phyloP scores from a whole-genome alignment of 2,329 filamentous ascomycete genomes.

The Ustulina deusta region DNA sequence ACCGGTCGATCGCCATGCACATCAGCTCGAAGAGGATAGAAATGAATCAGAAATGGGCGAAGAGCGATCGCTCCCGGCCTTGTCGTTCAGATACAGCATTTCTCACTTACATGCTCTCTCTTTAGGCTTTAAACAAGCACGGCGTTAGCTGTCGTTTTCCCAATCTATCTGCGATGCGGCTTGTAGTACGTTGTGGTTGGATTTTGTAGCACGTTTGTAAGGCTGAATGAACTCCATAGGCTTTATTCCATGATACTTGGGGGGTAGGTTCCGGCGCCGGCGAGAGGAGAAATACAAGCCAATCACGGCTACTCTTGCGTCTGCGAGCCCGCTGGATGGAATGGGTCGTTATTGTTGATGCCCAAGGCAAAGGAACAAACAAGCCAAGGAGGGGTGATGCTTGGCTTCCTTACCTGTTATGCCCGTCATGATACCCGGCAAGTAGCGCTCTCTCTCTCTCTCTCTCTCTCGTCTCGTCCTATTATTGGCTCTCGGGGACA shows the following conservation, averaged over 20 bases:
- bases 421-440: neutral
- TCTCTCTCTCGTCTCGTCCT: too few species aligned
- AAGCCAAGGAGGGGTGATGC: neutral
- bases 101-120: neutral
- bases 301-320: neutral
- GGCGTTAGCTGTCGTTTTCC: neutral
- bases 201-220: constrained; percentile 18
- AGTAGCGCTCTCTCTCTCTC: neutral
- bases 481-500: neutral
- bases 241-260: constrained; percentile 7
- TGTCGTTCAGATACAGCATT: neutral
- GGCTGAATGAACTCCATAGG: constrained; percentile 22
- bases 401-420: neutral
- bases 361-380: neutral
- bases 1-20: neutral
- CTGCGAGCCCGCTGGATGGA: neutral
- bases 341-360: neutral
- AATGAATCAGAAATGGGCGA: neutral
- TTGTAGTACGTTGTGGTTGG: neutral
- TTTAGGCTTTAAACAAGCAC: neutral
- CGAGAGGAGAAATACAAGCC: neutral
- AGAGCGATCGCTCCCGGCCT: neutral
- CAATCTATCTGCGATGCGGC: too few species aligned
- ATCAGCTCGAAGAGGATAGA: neutral
- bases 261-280: neutral